Base-by-base conservation (phyloP, 129 eudicot species). In the carrot (Daucus carota) region DNA sequence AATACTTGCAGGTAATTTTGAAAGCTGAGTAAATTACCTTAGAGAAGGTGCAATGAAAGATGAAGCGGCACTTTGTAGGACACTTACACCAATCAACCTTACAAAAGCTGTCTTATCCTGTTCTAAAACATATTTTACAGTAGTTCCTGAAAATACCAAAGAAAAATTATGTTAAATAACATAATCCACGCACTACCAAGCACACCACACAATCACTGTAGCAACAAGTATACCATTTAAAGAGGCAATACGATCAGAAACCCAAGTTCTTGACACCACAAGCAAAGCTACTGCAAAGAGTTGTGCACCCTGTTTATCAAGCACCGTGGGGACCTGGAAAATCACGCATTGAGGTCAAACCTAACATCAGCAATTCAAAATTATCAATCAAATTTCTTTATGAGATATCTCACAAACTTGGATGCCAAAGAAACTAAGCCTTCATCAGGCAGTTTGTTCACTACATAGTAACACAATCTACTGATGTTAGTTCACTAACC, bases 181-280 rank as follows among this genome's bases (percentile, higher is more conserved):
- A 34, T 15, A 8, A 17, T n/a, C 42, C 15, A n/a, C 28, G 32
- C 9, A 2, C 46, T 42, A 9, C 45, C 31, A 67, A 45, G 36
- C 31, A 24, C 46, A 32, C 29, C 22, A 4, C 38, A 40, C 17
- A 9, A 77, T 50, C 41, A 40, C 38, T 17, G 20, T 77, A 48
- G 20, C 20, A 42, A 28, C 43, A 31, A 44, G 60, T 22, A 75
- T 89, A 94, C 99, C 99, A 78, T 94, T 94, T 62, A 94, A 83
- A 83, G 99, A 94, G 54, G 99, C 99, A 76, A 94, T 94, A 66
- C 99, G 97, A 79, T 94, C 99, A 18, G 99, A 91, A 77, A 94
- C 83, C 90, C 87, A 89, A 41, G 99, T 94, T 82, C 99, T 87
- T 72, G 99, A 94, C 68, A 94, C 82, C 74, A 94, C 99, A 72